Conservation (phyloP, 768 basidiomycete genomes). For the Russula brevipes region DNA sequence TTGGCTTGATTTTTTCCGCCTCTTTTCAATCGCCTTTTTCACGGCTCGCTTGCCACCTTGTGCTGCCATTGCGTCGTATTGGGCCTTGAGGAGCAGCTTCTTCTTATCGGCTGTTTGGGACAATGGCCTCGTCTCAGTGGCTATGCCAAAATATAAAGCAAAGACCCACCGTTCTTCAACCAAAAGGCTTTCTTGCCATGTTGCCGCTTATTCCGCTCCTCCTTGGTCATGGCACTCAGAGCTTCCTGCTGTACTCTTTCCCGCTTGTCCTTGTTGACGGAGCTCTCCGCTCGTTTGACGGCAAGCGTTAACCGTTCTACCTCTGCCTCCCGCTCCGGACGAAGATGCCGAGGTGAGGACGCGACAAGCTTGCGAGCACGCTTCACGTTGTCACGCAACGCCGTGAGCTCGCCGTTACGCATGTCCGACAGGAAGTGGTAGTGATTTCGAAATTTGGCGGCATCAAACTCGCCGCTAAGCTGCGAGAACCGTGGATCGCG, state of each 20-base stretch:
- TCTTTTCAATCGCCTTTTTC: constrained; percentile 85
- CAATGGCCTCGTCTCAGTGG: constrained; percentile 7
- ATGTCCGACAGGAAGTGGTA: constrained; percentile 72
- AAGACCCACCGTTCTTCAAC: constrained; percentile 69
- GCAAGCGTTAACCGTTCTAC: constrained; percentile 65
- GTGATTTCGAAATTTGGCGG: constrained; percentile 57
- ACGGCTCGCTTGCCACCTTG: constrained; percentile 77
- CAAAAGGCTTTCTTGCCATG: constrained; percentile 81
- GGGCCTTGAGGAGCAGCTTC: constrained; percentile 63
- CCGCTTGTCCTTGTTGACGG: constrained; percentile 64
- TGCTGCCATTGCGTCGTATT: constrained; percentile 72
- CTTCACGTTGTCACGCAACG: constrained; percentile 60
- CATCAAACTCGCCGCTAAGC: constrained; percentile 61
- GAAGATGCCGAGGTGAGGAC: constrained; percentile 56
- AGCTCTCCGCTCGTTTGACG: constrained; percentile 70
- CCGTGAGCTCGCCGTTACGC: constrained; percentile 58
- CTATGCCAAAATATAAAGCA: constrained; percentile 1
- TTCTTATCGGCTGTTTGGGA: constrained; percentile 64
- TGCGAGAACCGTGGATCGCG: constrained; percentile 86
- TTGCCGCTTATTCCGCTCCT: constrained; percentile 60
- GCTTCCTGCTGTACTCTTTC: constrained; percentile 70
- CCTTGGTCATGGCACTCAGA: constrained; percentile 41
- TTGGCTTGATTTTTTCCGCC: constrained; percentile 77
- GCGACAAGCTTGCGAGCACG: constrained; percentile 59
- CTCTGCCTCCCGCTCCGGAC: constrained; percentile 60